Percentiles rank a stretch among this genome's conserved stretches.
phyloP scores from a whole-genome alignment of 441 rosid species.

The Isatis lusitanica region DNA sequence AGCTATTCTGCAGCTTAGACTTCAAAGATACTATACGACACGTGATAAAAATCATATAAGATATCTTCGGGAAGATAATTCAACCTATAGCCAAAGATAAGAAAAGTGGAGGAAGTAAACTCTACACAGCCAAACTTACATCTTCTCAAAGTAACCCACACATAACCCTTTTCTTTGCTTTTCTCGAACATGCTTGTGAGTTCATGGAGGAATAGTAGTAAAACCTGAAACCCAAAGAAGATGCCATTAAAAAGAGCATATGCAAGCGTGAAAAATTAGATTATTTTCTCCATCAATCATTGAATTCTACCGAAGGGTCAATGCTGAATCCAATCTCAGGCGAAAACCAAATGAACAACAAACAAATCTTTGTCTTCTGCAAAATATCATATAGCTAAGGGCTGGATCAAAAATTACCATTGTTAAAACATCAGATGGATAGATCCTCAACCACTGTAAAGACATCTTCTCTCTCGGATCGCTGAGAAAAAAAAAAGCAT shows the following conservation, averaged over 20 bases:
- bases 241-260: neutral
- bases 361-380: neutral
- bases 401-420: slow-evolving; percentile 40
- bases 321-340: neutral
- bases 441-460: slow-evolving; percentile 14
- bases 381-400: too few species aligned
- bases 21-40: slow-evolving; percentile 63
- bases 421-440: slow-evolving; percentile 12
- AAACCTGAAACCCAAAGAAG: slow-evolving; percentile 46
- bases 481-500: neutral
- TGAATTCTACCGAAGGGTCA: neutral
- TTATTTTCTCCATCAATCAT: neutral
- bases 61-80: neutral
- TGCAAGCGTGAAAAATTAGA: neutral
- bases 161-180: slow-evolving; percentile 72
- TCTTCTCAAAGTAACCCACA: slow-evolving; percentile 92
- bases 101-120: neutral
- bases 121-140: slow-evolving; percentile 42
- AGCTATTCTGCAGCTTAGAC: slow-evolving; percentile 63
- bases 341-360: neutral
- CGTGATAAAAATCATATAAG: slow-evolving; percentile 2
- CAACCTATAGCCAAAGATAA: neutral
- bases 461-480: slow-evolving; percentile 11
- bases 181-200: slow-evolving; percentile 86
- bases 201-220: slow-evolving; percentile 77